Percentiles rank a stretch among this genome's conserved stretches.
Evolutionary conservation across 2,329 filamentous ascomycete species (phyloP).

Genomic region (Cytospora piceae): DNA sequence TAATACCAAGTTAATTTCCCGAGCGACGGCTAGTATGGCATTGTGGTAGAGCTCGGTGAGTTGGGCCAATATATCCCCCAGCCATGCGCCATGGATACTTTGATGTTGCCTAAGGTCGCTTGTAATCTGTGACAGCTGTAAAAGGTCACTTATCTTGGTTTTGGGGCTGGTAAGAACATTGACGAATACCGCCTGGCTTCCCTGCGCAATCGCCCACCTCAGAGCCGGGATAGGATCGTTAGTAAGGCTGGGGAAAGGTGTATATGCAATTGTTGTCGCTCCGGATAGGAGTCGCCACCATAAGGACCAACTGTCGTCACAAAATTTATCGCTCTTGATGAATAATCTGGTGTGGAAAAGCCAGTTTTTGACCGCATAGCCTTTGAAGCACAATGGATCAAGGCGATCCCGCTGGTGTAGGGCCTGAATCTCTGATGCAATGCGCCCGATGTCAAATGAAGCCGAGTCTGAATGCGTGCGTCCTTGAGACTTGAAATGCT

Average conservation of each 20-base stretch:
- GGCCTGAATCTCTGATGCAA: neutral
- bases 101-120: too few relatives aligned
- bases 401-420: neutral
- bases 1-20: neutral
- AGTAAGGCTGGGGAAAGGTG: neutral
- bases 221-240: neutral
- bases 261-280: neutral
- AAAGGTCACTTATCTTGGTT: neutral
- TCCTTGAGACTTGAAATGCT: neutral
- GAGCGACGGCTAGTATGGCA: neutral
- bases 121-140: too few relatives aligned
- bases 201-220: neutral
- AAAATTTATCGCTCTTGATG: neutral
- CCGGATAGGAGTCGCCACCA: neutral
- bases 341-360: neutral
- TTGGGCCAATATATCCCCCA: too few relatives aligned
- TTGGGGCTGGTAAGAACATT: neutral
- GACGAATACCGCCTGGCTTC: neutral
- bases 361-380: neutral
- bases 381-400: neutral
- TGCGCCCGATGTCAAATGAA: neutral
- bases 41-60: neutral
- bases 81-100: too few relatives aligned
- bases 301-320: neutral
- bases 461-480: neutral